These are phyloP conservation scores for Phaffia rhodozyma DNA, from an alignment of 1,284 basidiomycete species.

Conservation along the genomic window DNA sequence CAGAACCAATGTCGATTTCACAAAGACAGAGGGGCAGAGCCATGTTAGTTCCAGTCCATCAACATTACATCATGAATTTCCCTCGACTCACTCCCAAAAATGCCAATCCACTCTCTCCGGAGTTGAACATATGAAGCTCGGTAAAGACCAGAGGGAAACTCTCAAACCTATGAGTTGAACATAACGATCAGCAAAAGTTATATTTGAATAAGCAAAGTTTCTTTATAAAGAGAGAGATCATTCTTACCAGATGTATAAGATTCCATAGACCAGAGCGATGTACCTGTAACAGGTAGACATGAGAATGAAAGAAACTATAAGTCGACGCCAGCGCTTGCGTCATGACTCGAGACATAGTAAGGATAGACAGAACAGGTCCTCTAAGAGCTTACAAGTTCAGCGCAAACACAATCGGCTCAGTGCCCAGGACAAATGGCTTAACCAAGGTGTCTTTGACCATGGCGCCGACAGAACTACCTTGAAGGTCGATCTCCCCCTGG, in stretches of 20 bases:
- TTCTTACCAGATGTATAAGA: conserved; percentile 20
- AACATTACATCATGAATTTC: no score
- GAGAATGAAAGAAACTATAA: background rate
- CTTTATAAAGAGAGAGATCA: background rate
- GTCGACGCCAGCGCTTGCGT: background rate
- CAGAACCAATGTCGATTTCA: conserved; percentile 20
- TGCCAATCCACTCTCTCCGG: conserved; percentile 23
- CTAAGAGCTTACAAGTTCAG: conserved; percentile 23
- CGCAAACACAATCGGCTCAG: conserved; percentile 30
- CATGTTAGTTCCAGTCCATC: no score
- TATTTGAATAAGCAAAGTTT: no score
- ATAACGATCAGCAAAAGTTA: no score
- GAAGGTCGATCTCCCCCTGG: conserved; percentile 24
- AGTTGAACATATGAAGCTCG: conserved; percentile 24
- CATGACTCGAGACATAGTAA: background rate
- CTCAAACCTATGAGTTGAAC: background rate
- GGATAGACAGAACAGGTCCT: conserved; percentile 7
- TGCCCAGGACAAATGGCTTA: conserved; percentile 25
- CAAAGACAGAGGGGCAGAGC: background rate
- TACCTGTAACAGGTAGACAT: background rate
- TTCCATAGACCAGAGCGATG: conserved; percentile 22
- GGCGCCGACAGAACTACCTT: conserved; percentile 19
- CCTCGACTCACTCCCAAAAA: no score
- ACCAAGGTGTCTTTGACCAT: conserved; percentile 23
- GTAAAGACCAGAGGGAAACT: conserved; percentile 27